Evolutionary conservation across 371 early-diverging fungal genomes (phyloP), one percentile per base, ranked within the genome.

Genomic region (Dichotomocladium elegans): DNA sequence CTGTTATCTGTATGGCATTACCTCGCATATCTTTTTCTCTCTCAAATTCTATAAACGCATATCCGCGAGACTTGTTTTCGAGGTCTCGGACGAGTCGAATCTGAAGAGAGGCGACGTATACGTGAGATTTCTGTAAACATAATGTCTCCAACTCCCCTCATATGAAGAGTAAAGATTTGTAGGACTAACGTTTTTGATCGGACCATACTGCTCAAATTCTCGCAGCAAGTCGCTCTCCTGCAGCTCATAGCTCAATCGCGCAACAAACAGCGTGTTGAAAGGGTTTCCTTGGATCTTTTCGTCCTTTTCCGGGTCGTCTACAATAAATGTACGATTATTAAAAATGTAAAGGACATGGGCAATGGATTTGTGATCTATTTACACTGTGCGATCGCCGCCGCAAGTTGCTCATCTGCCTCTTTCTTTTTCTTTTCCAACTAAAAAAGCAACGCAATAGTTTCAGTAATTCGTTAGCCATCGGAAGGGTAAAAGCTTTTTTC

Each of bases 41-140:
- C 60, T 92, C 94, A 67, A 81, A 98, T 72, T 98, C 98, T 56
- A 98, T 82, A 64, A 98, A 98, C 1, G 95, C 97, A 62, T 96
- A 98, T 34, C 96, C 95, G 54, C 91, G 86, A 11, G 92, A 82
- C 56, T 90, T 85, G 3, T 83, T 81, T 25, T 78, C 68, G 57
- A 63, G 52, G 45, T 85, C 81, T 48, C 77, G 73, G 15, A 93
- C 88, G 53, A 95, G 81, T 44, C 83, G 79, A 30, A 94, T 65
- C 92, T 92, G 64, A 27, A 11, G 55, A 47, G 29, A 15, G 9
- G 14, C 42, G 41, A 33, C 28, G 2, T 22, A 3, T 40, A 40
- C n/a, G 40, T 27, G 3, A 17, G n/a, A n/a, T n/a, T n/a, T n/a
- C n/a, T n/a, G n/a, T n/a, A n/a, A n/a, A 35, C 26, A 37, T 44